Evolutionary conservation across 306 rosid species (phyloP).

Genomic region (Hippophae gyantsensis): DNA sequence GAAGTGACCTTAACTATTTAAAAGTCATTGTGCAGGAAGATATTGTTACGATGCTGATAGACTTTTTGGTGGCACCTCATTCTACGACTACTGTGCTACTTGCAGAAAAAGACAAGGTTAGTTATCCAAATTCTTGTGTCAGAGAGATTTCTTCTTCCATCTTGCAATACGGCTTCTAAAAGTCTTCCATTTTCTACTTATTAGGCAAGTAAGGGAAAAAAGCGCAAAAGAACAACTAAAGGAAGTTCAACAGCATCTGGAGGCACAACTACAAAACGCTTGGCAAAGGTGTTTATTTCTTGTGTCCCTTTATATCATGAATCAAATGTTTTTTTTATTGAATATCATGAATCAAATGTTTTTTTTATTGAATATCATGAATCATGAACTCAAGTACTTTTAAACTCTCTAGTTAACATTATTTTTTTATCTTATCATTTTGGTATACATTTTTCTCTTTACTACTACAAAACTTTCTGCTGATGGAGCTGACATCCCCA

Average conservation of each 20-base stretch:
- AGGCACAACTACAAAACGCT: conserved; percentile 40
- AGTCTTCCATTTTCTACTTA: conserved; percentile 7
- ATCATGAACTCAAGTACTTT: conserved; percentile 10
- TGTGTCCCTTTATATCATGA: too few species aligned
- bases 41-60: conserved; percentile 60
- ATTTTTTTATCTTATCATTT: too few species aligned
- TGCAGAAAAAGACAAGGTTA: conserved; percentile 77
- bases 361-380: conserved; percentile 11
- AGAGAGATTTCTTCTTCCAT: not conserved
- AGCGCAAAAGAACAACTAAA: conserved; percentile 57
- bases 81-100: conserved; percentile 59
- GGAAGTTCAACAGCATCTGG: conserved; percentile 54
- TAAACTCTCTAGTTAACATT: not conserved
- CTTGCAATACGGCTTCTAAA: conserved; percentile 7
- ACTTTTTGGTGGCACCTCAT: conserved; percentile 78
- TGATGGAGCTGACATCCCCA: too few species aligned
- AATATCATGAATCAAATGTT: conserved; percentile 8
- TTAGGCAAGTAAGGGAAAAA: conserved; percentile 58
- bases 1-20: conserved; percentile 14
- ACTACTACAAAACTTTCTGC: too few species aligned
- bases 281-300: conserved; percentile 45
- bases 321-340: conserved; percentile 14
- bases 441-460: too few species aligned
- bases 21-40: conserved; percentile 57
- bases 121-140: conserved; percentile 1